Evolutionary conservation across 331 rosid species (phyloP).

Genomic region (Quercus lobata): DNA sequence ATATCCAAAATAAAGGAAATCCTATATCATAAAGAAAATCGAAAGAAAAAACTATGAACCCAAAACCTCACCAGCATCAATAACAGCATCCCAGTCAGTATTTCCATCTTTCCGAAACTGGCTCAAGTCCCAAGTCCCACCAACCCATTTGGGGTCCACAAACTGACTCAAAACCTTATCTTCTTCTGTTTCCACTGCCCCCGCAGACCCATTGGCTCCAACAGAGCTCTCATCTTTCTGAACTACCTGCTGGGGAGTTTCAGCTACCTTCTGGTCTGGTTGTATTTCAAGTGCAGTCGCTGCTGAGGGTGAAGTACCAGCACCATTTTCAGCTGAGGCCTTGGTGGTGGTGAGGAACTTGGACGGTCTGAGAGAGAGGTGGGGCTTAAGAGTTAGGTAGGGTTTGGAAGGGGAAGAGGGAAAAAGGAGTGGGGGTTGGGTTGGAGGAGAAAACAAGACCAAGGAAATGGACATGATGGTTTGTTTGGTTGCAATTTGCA

Average conservation of each 20-base stretch:
- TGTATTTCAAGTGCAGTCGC: constrained; percentile 35
- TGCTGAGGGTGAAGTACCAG: constrained; percentile 34
- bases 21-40: not conserved
- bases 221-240: constrained; percentile 25
- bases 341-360: constrained; percentile 27
- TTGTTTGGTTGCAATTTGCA: not conserved
- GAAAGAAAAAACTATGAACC: not conserved
- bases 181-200: constrained; percentile 26
- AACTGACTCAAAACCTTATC: constrained; percentile 35
- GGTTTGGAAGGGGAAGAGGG: constrained; percentile 41
- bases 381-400: constrained; percentile 29
- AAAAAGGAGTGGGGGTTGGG: constrained; percentile 37
- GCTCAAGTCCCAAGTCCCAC: constrained; percentile 92
- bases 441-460: constrained; percentile 70
- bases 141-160: constrained; percentile 68
- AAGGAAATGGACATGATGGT: constrained; percentile 52
- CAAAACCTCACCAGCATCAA: constrained; percentile 76
- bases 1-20: not conserved
- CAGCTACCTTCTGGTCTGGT: constrained; percentile 22
- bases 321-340: constrained; percentile 59
- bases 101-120: constrained; percentile 73
- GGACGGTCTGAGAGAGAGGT: constrained; percentile 33
- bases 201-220: constrained; percentile 54
- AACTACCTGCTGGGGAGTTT: constrained; percentile 11
- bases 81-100: constrained; percentile 94